phyloP scores from a whole-genome alignment of 257 asterid genomes.

The Solanum microdontum region DNA sequence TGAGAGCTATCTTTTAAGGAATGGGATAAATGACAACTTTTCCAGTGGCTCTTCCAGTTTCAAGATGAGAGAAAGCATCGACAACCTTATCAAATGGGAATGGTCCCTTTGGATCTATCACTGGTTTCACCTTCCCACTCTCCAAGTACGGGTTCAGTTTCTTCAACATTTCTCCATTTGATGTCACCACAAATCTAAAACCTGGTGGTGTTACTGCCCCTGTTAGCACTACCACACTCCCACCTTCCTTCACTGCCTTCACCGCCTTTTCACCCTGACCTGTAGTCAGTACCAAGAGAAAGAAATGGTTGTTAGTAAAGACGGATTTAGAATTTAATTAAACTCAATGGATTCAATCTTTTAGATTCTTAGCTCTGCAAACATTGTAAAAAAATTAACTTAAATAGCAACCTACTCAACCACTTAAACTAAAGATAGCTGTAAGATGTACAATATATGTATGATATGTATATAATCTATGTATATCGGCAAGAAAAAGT shows the following conservation, averaged over 20 bases:
- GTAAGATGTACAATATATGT: not conserved
- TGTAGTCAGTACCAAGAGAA: constrained; percentile 4
- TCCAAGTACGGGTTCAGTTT: constrained; percentile 68
- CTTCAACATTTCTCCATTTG: constrained; percentile 53
- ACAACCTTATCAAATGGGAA: constrained; percentile 60
- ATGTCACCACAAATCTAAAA: constrained; percentile 72
- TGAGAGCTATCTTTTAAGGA: constrained; percentile 29
- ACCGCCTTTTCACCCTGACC: constrained; percentile 82
- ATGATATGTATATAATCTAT: not conserved
- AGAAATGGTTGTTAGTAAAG: not conserved
- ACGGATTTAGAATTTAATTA: not conserved
- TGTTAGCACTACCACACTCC: constrained; percentile 60
- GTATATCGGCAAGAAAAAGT: not conserved
- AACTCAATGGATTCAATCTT: not conserved
- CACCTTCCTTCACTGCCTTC: constrained; percentile 82
- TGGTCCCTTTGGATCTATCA: constrained; percentile 71
- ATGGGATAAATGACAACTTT: constrained; percentile 75
- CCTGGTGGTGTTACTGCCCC: constrained; percentile 84
- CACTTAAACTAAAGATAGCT: not conserved
- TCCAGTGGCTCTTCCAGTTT: constrained; percentile 64
- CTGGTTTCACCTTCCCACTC: constrained; percentile 60
- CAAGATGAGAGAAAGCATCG: constrained; percentile 72
- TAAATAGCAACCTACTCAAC: not conserved
- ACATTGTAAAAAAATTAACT: rapidly evolving
- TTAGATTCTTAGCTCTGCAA: not conserved